Evolutionary conservation across 2,329 filamentous ascomycete species (phyloP).

Genomic region (Decorospora gaudefroyi): DNA sequence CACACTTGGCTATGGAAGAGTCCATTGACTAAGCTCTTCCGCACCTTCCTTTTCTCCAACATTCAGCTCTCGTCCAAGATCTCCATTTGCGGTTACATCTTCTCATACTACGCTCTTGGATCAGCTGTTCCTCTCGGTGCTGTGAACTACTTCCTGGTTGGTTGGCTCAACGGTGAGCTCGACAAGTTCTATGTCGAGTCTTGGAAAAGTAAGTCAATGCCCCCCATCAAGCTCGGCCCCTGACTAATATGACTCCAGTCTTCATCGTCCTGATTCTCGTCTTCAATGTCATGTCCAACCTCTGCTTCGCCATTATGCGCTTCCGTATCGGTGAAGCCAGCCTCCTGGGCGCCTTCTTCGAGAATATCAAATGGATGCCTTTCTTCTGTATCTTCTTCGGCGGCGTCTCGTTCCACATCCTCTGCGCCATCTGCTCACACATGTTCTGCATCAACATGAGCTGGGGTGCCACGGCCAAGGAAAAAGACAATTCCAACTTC

Average conservation of each 20-base stretch:
- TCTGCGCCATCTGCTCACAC: conserved; percentile 74
- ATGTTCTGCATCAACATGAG: conserved; percentile 86
- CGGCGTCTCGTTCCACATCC: conserved; percentile 77
- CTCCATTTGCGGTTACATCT: conserved; percentile 70
- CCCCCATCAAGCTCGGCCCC: too few relatives aligned
- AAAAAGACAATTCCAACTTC: conserved; percentile 80
- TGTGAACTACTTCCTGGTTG: conserved; percentile 70
- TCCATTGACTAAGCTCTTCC: conserved; percentile 68
- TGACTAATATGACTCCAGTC: conserved; percentile 54
- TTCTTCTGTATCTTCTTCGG: conserved; percentile 78
- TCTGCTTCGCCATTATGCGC: conserved; percentile 63
- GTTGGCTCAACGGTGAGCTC: conserved; percentile 72
- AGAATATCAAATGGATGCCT: conserved; percentile 66
- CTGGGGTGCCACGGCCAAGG: conserved; percentile 82
- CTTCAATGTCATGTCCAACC: conserved; percentile 64
- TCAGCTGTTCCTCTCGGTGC: conserved; percentile 66
- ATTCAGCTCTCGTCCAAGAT: conserved; percentile 68
- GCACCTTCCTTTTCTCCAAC: conserved; percentile 62
- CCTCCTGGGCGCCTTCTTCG: conserved; percentile 56
- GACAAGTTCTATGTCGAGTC: conserved; percentile 79
- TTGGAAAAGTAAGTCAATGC: conserved; percentile 56
- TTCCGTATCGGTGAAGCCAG: conserved; percentile 62
- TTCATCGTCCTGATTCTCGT: conserved; percentile 65
- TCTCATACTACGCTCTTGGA: conserved; percentile 71
- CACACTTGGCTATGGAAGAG: conserved; percentile 63